Base-by-base conservation (phyloP, 306 rosid species). In the Fragaria ananassa region DNA sequence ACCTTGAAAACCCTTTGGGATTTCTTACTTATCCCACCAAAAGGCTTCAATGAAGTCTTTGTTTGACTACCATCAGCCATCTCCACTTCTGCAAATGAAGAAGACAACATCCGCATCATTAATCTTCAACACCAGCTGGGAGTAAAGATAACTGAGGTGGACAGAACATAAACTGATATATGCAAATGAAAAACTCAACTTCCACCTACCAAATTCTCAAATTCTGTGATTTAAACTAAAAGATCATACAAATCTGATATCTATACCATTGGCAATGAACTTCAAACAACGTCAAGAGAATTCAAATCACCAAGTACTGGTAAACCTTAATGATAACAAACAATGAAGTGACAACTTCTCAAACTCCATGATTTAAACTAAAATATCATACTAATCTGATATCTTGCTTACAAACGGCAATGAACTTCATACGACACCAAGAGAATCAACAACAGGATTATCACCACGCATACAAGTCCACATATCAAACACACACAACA, bases 21-120 rank as follows among this genome's bases (percentile, higher is more conserved):
- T 74, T 86, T 92, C 91, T 95, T 95, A 56, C 97, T 89, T 19
- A 95, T 64, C 65, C 89, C 90, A 60, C 96, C 96, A 76, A 58
- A 81, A 42, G 96, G 86, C 86, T 91, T 91, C 39, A 93, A 78
- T 8, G 81, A 85, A 71, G 61, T 77, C 77, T 11, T 4, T 69
- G 68, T 90, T 82, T 81, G 25, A 85, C 68, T 74, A 17, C 81
- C 79, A 70, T 80, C 97, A 64, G n/a, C 85, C 90, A 87, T 78
- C 75, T 92, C 97, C 78, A 92, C 81, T 23, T 95, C 96, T 91
- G 29, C 29, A 74, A n/a, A 17, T 25, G 73, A 47, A 61, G 47
- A 49, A 35, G 50, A 45, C 61, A 74, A 70, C 41, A 37, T 64
- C 34, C 53, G 58, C 27, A 57, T 7, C 44, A 29, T 31, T 68